Base-by-base conservation (phyloP, 768 basidiomycete genomes). In the Boletus sensibilis region DNA sequence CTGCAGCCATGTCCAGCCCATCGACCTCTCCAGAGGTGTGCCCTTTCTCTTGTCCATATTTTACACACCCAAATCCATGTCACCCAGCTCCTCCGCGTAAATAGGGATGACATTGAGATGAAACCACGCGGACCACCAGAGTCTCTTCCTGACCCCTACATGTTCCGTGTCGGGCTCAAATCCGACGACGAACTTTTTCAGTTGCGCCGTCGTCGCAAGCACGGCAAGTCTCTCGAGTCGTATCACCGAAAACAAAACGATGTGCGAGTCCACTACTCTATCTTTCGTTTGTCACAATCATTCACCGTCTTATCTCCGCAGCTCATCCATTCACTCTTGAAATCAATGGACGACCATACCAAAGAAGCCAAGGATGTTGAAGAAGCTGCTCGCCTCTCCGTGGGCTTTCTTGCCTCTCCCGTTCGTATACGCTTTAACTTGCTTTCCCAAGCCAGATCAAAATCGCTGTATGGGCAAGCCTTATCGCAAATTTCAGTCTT, bases 321-420 rank as follows among this genome's bases (percentile, higher is more conserved):
- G 90, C 87, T 94, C 56, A 96, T 98, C 59, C 68, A 75, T n/a
- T 81, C 84, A n/a, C 74, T 98, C 58, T 80, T 98, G 34, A 97
- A 96, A 72, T 83, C 94, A 1, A 88, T 98, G 83, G 90, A 93
- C 35, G 86, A 88, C 34, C 90, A 94, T 65, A 92, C 92, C 0
- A 81, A 84, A 49, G 92, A 96, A 64, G 94, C 93, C 16, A 81
- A 78, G 57, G 78, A 80, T 13, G 84, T 86, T 33, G 88, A 87
- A 68, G 82, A 87, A 35, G 78, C 79, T 31, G 77, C 81, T 37
- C 86, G 89, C 20, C 63, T 91, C 45, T 79, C 87, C 20, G 91
- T 91, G 65, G 59, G 83, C 72, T 11, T 40, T 31, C 42, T 23
- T 33, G 0, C 34, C 7, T 55, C 23, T 41, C 14, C 9, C 34